phyloP scores from a whole-genome alignment of 495 filamentous ascomycete genomes.

The Pyrenopolyporus hunteri region DNA sequence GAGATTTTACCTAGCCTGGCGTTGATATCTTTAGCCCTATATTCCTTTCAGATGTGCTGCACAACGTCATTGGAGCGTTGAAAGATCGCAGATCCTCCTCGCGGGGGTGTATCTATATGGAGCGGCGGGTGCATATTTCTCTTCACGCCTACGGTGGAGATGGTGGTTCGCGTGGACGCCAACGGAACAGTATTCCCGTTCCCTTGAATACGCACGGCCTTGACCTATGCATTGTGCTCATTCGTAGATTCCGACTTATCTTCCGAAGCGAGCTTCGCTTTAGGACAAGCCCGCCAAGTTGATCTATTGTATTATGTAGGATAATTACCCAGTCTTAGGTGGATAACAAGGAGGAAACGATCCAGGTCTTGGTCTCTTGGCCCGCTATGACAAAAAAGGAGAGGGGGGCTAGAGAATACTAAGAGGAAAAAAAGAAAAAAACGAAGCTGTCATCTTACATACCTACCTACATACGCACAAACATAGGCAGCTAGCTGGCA shows the following conservation, averaged over 20 bases:
- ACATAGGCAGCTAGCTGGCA: constrained; percentile 36
- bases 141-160: constrained; percentile 15
- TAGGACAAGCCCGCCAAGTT: constrained; percentile 23
- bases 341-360: constrained; percentile 6
- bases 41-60: constrained; percentile 7
- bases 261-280: too few relatives aligned
- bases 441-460: not conserved
- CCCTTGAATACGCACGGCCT: not conserved
- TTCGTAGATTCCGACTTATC: not conserved
- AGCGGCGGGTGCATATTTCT: not conserved
- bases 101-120: not conserved
- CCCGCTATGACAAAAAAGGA: constrained; percentile 23
- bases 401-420: constrained; percentile 16
- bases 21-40: constrained; percentile 21
- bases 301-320: constrained; percentile 9
- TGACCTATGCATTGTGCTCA: not conserved
- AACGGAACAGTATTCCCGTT: constrained; percentile 13
- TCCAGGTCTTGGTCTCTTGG: constrained; percentile 16
- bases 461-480: constrained; percentile 11
- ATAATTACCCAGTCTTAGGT: constrained; percentile 9
- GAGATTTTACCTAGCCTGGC: constrained; percentile 20
- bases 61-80: constrained; percentile 27
- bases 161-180: constrained; percentile 7
- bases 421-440: not conserved
- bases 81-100: constrained; percentile 23